Evolutionary conservation across 306 rosid species (phyloP).

Genomic region (Myrica gale): DNA sequence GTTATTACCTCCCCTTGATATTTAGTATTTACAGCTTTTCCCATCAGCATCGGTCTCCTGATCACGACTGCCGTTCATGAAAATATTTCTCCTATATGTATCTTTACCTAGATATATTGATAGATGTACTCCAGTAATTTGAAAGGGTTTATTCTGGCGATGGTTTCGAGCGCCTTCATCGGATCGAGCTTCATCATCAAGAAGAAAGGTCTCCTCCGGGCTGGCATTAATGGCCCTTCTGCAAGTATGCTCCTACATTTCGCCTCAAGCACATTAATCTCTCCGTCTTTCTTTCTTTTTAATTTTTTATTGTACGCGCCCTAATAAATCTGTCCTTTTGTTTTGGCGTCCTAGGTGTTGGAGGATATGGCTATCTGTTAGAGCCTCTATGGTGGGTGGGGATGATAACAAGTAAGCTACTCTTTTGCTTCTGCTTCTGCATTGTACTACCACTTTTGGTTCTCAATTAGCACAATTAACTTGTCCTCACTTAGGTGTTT

Average conservation of each 20-base stretch:
- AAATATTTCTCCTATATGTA: neutral
- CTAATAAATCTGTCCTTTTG: neutral
- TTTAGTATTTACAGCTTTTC: too few relatives aligned
- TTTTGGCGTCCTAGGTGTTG: constrained; percentile 50
- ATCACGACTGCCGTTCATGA: neutral
- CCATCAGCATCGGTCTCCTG: neutral
- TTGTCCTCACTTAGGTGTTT: neutral
- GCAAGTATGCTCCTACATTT: constrained; percentile 42
- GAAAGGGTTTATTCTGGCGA: constrained; percentile 65
- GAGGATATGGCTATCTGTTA: constrained; percentile 80
- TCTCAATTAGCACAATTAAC: neutral
- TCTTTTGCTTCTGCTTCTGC: neutral
- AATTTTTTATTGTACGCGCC: neutral
- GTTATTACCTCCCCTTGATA: too few relatives aligned
- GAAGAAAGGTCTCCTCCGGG: constrained; percentile 82
- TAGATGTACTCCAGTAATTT: constrained; percentile 67
- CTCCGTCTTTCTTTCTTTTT: too few relatives aligned
- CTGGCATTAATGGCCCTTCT: constrained; percentile 52
- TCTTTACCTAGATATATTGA: too few relatives aligned
- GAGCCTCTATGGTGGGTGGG: constrained; percentile 95
- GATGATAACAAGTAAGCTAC: constrained; percentile 73
- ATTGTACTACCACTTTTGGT: neutral
- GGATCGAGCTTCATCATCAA: constrained; percentile 87
- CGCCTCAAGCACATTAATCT: neutral
- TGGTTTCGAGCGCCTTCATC: constrained; percentile 75